Evolutionary conservation across 331 rosid species (phyloP), one percentile per base, ranked within the genome.

Genomic region (Quercus phellos): DNA sequence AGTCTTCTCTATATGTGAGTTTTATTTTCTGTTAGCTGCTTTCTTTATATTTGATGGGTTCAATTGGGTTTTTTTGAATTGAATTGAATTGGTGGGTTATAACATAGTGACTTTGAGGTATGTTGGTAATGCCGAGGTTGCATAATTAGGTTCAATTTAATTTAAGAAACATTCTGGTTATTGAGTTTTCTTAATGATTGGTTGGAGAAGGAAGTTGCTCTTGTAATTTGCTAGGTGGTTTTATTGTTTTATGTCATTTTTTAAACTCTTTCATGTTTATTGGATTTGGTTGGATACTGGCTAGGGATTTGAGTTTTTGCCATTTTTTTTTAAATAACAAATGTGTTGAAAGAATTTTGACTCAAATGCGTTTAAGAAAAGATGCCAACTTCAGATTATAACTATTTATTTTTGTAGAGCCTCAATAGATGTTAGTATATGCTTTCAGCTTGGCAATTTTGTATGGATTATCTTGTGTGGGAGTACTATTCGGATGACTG

Each of bases 1-100:
- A 85, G 74, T 85, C 71, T 66, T 66, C 51, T 32, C 22, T 91
- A 26, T 56, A 79, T 18, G 94, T 90, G 84, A 88, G 93, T 82
- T 18, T 64, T 55, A 10, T 21, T 64, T 55, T 72, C 54, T 68
- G 42, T 22, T 42, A 1, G 12, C 50, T 17, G 3, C 2, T 27
- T 74, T 32, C 50, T 67, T 60, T 10, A 16, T 8, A 7, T 77
- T 34, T 71, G 21, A 2, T 61, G 29, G 77, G 66, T 63, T 60
- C 30, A 55, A 26, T 27, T 61, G 68, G 35, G 29, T 46, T 70
- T 43, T 43, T 27, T 22, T 4, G 17, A 46, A 46, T 46, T 46
- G 13, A 46, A 46, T 46, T 11, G 1, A 12, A 46, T 46, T 46
- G 12, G 46, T 38, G 46, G 46, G 46, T 38, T 38, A 38, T 38